Base-by-base conservation (phyloP, 164 flowering plant genomes). In the Annona squamosa region DNA sequence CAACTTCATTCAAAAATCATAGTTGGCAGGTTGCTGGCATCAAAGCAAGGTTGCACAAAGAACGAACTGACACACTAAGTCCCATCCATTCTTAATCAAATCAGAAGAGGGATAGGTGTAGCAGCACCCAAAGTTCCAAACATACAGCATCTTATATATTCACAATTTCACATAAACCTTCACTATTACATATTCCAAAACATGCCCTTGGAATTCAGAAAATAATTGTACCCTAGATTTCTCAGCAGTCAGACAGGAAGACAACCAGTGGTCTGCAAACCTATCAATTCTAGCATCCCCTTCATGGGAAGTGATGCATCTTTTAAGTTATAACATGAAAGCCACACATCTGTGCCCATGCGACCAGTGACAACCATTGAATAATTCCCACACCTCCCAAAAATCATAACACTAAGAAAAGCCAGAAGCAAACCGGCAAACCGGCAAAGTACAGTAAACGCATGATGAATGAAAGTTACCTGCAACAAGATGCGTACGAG, bases 401-500 rank as follows among this genome's bases (percentile, higher is more conserved):
- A 44, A 66, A 3, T 26, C 37, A 26, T 10, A 66, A 12, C 46
- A 13, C n/a, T 37, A 66, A 13, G 46, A n/a, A n/a, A 46, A 47
- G 37, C 7, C 13, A 46, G 45, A 46, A 68, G 52, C 19, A 46
- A 46, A 46, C 56, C 46, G 48, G 52, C 19, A 46, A 46, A 46
- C 56, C 46, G 48, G n/a, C 12, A 17, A 66, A 68, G 68, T 17
- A 66, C 46, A 66, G 45, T 41, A 3, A 66, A 2, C 17, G 70
- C 37, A 18, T 46, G 17, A 46, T 4, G 4, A 5, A 68, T 68
- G 52, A 19, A 17, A 46, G 1, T 72, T 84, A 91, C 98, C 97
- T 94, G 98, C 82, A 94, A 83, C 45, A 94, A 77, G 64, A 94
- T 91, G 78, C 97, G 94, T 13, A 94, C 98, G 77, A 94, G 96